Evolutionary conservation across 2,329 filamentous ascomycete genomes (phyloP).

Genomic region (Corniculantispora saksenae): DNA sequence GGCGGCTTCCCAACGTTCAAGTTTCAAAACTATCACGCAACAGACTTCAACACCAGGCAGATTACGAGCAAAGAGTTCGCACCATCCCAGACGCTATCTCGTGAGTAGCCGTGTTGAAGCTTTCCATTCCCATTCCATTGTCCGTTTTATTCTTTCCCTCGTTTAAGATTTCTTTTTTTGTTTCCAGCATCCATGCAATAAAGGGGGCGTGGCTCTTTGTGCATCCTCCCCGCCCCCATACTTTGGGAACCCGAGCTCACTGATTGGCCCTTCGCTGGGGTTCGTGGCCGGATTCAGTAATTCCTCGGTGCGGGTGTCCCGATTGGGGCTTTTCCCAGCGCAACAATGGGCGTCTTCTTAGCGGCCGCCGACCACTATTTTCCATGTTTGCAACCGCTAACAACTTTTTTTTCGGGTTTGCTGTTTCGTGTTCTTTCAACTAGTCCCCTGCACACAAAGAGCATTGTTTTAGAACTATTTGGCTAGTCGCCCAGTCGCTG

Average conservation of each 20-base stretch:
- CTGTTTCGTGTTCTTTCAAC: too few species aligned
- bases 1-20: background rate
- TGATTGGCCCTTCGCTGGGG: conserved; percentile 12
- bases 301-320: background rate
- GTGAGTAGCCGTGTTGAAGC: background rate
- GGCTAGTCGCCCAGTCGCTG: background rate
- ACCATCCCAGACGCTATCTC: background rate
- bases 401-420: too few species aligned
- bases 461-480: background rate
- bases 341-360: background rate
- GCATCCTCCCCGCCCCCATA: background rate
- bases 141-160: background rate
- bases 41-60: conserved; percentile 8
- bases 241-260: background rate
- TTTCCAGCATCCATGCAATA: background rate
- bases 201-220: background rate
- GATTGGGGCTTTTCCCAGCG: background rate
- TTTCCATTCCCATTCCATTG: background rate
- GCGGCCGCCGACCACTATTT: background rate
- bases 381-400: background rate
- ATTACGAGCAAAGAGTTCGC: background rate
- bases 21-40: background rate
- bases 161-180: background rate
- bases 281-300: conserved; percentile 15
- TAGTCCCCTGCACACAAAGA: background rate